A percentile compares a stretch with the other conserved stretches of the same genome.
Evolutionary conservation across 73 alveolate species (phyloP).

Genomic region (Blepharisma stoltei): DNA sequence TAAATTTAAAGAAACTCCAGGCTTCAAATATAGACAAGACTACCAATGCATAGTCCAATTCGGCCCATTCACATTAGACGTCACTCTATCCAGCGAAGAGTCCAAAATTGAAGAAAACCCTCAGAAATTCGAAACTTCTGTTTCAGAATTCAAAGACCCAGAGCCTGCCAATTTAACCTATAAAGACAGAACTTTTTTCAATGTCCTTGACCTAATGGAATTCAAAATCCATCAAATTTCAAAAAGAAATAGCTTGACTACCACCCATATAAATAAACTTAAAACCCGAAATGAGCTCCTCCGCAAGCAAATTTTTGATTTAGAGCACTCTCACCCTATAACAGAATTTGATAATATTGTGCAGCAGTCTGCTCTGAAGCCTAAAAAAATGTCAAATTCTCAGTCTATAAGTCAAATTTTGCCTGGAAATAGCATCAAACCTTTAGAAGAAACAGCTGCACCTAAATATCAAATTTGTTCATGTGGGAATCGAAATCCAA

Average conservation of each 20-base stretch:
- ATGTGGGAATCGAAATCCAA: constrained; percentile 23
- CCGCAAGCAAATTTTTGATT: background rate
- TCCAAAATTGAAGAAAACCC: background rate
- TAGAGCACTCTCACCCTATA: background rate
- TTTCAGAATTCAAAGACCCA: background rate
- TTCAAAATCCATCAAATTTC: background rate
- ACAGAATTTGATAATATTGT: background rate
- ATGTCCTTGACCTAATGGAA: background rate
- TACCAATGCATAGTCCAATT: background rate
- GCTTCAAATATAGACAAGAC: background rate
- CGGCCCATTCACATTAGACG: background rate
- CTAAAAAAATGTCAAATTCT: background rate
- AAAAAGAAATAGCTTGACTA: background rate
- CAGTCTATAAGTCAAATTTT: background rate
- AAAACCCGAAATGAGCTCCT: background rate
- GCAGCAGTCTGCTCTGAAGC: background rate
- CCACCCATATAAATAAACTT: constrained; percentile 15
- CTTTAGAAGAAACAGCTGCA: no score
- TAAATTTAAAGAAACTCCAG: background rate
- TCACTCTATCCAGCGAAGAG: background rate
- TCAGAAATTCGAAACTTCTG: background rate
- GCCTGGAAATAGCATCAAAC: background rate
- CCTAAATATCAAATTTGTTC: background rate
- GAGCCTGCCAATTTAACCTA: background rate
- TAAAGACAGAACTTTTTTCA: constrained; percentile 8